Percentiles rank a stretch among this genome's conserved stretches.
Evolutionary conservation across 2,329 filamentous ascomycete species (phyloP).

Genomic region (Botrytis pseudocinerea): DNA sequence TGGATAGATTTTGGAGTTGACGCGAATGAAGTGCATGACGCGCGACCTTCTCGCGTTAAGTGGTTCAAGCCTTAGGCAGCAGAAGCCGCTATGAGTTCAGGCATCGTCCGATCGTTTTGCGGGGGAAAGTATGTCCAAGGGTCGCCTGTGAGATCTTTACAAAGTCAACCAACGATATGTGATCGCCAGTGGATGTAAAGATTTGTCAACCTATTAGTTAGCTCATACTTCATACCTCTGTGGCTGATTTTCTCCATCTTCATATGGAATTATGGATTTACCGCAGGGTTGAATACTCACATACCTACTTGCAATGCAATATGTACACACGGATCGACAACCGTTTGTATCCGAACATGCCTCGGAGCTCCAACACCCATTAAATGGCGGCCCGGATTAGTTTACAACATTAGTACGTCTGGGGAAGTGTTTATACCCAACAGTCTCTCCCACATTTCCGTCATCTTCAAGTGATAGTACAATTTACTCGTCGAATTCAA

Average conservation of each 20-base stretch:
- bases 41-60: slow-evolving; percentile 27
- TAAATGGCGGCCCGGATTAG: slow-evolving; percentile 17
- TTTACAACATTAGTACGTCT: neutral
- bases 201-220: neutral
- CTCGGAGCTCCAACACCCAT: slow-evolving; percentile 19
- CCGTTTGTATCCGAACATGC: slow-evolving; percentile 21
- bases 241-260: neutral
- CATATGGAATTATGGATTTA: neutral
- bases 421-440: neutral
- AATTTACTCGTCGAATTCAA: neutral
- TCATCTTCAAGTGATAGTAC: neutral
- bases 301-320: neutral
- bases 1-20: slow-evolving; percentile 18
- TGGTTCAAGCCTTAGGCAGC: slow-evolving; percentile 20
- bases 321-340: neutral
- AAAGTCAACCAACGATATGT: neutral
- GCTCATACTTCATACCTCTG: too few species aligned
- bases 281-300: neutral
- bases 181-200: neutral
- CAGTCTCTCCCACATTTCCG: neutral
- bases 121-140: neutral
- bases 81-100: neutral
- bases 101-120: neutral
- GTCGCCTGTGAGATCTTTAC: neutral
- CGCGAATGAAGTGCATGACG: slow-evolving; percentile 22